Percentiles rank a stretch among this genome's conserved stretches.
These are phyloP conservation scores for Termitomyces sp. DNA, from an alignment of 768 basidiomycete species.

Conservation along the genomic window DNA sequence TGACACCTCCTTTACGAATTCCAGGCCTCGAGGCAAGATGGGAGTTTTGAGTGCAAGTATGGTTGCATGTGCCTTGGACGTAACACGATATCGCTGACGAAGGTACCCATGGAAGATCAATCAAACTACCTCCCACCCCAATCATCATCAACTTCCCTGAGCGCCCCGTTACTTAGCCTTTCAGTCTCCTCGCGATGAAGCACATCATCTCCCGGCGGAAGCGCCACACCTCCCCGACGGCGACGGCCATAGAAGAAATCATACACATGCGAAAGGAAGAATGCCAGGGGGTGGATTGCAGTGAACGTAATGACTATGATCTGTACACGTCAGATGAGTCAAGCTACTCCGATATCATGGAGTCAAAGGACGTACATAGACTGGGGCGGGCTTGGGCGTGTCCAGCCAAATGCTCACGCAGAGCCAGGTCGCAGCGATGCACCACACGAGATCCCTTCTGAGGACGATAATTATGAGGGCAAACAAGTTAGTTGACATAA, in stretches of 20 bases:
- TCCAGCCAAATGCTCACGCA: conserved; percentile 59
- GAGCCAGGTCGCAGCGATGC: conserved; percentile 70
- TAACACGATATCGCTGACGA: not conserved
- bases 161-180: conserved; percentile 1
- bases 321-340: conserved; percentile 25
- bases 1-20: not conserved
- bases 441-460: conserved; percentile 69
- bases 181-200: conserved; percentile 7
- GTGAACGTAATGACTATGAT: conserved; percentile 61
- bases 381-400: conserved; percentile 55
- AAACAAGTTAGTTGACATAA: conserved; percentile 58
- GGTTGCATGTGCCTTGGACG: not conserved
- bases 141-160: conserved; percentile 14
- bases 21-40: not conserved
- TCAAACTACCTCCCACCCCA: conserved; percentile 11
- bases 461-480: conserved; percentile 50
- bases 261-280: conserved; percentile 44
- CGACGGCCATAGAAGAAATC: conserved; percentile 17
- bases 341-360: not conserved
- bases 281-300: conserved; percentile 55
- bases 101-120: not conserved
- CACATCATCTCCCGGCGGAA: conserved; percentile 17
- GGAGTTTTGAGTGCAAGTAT: too few relatives aligned
- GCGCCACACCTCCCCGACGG: conserved; percentile 10
- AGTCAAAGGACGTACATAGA: conserved; percentile 45